Base-by-base conservation (phyloP, 2,329 filamentous ascomycete species). In the Fusarium denticulatum region DNA sequence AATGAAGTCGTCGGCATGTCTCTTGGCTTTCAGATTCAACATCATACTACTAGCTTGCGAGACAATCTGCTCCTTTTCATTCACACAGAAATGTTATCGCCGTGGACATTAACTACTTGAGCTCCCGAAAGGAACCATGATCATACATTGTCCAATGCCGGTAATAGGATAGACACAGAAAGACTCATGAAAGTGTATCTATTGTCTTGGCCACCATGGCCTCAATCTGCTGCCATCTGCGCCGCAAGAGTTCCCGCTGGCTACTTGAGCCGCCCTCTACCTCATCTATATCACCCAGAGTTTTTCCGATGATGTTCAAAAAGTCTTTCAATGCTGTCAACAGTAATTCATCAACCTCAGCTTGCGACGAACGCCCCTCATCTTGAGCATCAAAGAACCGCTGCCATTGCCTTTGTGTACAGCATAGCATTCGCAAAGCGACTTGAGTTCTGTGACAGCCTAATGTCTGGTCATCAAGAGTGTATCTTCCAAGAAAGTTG, bases 401-500 rank as follows among this genome's bases (percentile, higher is more conserved):
- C 76, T 83, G 80, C 47, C 81, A 81, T 6, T 80, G 61, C 4
- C 80, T 64, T 50, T 82, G 62, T 52, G 82, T 73, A 37, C 76
- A 79, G 32, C 72, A 79, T 66, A 84, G 67, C 63, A 80, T 74
- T 52, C 88, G 78, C 62, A 89, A 71, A 7, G 86, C 88, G 15
- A 88, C 86, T 76, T 89, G 86, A 1, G 88, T 89, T 18, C 88
- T 81, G 71, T 89, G 85, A 65, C 88, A 89, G 7, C 73, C 75
- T 16, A 86, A 82, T 3, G 79, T 83, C 24, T 75, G 67, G n/a
- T 74, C 66, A 50, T 77, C 85, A 78, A 36, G 78, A 68, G 74
- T 89, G 85, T n/a, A 90, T 75, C 52, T 85, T 76, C 87, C 88
- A 36, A 87, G 77, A 67, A 88, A 88, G 3, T 84, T 84, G 3